Percentiles rank a stretch among this genome's conserved stretches.
Conservation (phyloP, 768 basidiomycete species). For the Lentinula raphanica region DNA sequence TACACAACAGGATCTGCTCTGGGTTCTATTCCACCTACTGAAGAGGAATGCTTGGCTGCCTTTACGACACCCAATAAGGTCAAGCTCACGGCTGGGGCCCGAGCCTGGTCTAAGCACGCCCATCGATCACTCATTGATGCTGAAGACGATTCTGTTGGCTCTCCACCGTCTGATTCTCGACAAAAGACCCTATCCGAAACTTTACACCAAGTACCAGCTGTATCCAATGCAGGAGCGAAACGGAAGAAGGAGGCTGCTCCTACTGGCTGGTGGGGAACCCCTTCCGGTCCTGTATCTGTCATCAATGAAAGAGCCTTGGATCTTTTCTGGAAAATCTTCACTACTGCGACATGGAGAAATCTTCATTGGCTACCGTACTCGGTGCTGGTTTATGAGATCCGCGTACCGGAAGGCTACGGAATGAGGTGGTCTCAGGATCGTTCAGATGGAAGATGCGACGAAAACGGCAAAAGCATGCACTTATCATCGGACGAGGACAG, state of each 20-base stretch:
- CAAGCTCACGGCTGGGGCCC: slow-evolving; percentile 51
- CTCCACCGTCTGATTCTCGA: not conserved
- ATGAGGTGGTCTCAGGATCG: slow-evolving; percentile 67
- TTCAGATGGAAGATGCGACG: slow-evolving; percentile 35
- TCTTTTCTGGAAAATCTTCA: slow-evolving; percentile 51
- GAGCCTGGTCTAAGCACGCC: slow-evolving; percentile 64
- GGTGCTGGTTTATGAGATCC: slow-evolving; percentile 58
- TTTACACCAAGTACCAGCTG: not conserved
- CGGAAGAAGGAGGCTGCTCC: slow-evolving; percentile 7
- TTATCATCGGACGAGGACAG: not conserved
- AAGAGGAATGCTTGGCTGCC: slow-evolving; percentile 44
- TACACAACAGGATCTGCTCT: slow-evolving; percentile 58
- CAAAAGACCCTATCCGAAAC: slow-evolving; percentile 10
- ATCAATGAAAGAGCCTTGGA: slow-evolving; percentile 49
- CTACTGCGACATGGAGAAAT: slow-evolving; percentile 54
- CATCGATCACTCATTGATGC: slow-evolving; percentile 37
- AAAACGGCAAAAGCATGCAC: not conserved
- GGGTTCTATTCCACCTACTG: slow-evolving; percentile 42
- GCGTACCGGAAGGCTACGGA: slow-evolving; percentile 65
- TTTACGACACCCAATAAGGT: slow-evolving; percentile 45
- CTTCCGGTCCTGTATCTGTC: slow-evolving; percentile 44
- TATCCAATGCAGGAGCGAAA: not conserved
- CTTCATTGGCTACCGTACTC: slow-evolving; percentile 62
- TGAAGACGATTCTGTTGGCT: not conserved
- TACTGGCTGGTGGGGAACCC: slow-evolving; percentile 55